Evolutionary conservation across 2,329 filamentous ascomycete species (phyloP).

Genomic region (Diaporthe sp.): DNA sequence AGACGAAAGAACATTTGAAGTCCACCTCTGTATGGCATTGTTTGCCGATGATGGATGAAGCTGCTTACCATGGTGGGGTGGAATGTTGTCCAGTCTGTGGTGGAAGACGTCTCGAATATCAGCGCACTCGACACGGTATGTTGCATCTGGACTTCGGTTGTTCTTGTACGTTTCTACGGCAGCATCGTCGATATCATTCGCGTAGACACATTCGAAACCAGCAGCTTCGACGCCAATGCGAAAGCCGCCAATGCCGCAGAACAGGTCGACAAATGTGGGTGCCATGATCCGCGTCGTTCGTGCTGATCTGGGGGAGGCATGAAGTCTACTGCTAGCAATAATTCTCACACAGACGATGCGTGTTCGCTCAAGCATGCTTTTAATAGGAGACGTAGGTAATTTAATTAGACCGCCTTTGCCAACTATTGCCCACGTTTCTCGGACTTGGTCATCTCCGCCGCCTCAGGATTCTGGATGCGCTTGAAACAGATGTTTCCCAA

Average conservation of each 20-base stretch:
- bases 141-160: background rate
- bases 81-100: background rate
- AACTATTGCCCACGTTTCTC: background rate
- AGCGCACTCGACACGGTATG: background rate
- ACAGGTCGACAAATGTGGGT: constrained; percentile 12
- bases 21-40: too few species aligned
- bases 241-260: constrained; percentile 2
- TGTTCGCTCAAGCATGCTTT: too few species aligned
- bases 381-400: background rate
- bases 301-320: background rate
- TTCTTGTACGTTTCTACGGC: background rate
- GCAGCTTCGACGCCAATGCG: constrained; percentile 5
- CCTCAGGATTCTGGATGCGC: background rate
- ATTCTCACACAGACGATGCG: background rate
- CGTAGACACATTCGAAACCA: constrained; percentile 15
- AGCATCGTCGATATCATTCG: background rate
- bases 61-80: background rate
- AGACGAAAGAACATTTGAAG: background rate
- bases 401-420: too few species aligned
- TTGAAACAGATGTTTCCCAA: background rate
- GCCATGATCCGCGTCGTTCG: background rate
- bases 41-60: background rate
- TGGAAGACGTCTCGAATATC: background rate
- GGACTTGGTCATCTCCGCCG: background rate
- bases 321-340: too few species aligned